phyloP scores from a whole-genome alignment of 805 yeast species.

The Trichomonascus vanleenenianus region DNA sequence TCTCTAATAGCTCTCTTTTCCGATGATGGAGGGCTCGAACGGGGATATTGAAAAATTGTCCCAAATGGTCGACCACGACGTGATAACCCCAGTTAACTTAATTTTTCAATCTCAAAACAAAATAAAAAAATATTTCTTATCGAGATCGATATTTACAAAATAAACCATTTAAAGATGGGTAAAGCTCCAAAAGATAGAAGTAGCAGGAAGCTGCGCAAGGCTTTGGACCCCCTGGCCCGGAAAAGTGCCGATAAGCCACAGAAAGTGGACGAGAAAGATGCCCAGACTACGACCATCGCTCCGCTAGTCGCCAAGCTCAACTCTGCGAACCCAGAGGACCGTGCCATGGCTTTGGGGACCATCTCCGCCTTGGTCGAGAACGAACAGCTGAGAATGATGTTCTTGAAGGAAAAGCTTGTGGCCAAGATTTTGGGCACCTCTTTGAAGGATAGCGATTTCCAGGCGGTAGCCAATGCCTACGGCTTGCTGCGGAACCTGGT shows the following conservation, averaged over 20 bases:
- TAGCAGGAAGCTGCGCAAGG: conserved; percentile 13
- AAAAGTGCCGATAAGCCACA: conserved; percentile 32
- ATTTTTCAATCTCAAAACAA: background rate
- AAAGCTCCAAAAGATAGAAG: conserved; percentile 19
- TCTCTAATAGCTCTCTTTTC: background rate
- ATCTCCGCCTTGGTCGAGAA: conserved; percentile 69
- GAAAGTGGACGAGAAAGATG: conserved; percentile 38
- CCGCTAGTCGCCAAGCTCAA: conserved; percentile 63
- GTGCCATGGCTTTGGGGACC: conserved; percentile 69
- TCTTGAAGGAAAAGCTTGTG: conserved; percentile 67
- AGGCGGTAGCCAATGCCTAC: conserved; percentile 69
- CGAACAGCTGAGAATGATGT: conserved; percentile 46
- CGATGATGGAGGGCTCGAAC: background rate
- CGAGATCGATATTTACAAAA: background rate
- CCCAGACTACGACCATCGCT: conserved; percentile 48
- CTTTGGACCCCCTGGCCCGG: conserved; percentile 18
- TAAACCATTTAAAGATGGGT: conserved; percentile 11
- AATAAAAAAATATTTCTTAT: background rate
- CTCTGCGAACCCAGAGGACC: conserved; percentile 59
- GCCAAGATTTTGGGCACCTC: conserved; percentile 55
- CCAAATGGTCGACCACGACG: background rate
- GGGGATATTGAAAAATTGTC: background rate
- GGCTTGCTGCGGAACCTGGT: conserved; percentile 76
- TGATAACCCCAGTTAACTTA: background rate
- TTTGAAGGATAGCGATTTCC: conserved; percentile 60